A percentile compares a stretch with the other conserved stretches of the same genome.
phyloP scores from a whole-genome alignment of 495 filamentous ascomycete species.

The Penicillium cosmopolitanum region DNA sequence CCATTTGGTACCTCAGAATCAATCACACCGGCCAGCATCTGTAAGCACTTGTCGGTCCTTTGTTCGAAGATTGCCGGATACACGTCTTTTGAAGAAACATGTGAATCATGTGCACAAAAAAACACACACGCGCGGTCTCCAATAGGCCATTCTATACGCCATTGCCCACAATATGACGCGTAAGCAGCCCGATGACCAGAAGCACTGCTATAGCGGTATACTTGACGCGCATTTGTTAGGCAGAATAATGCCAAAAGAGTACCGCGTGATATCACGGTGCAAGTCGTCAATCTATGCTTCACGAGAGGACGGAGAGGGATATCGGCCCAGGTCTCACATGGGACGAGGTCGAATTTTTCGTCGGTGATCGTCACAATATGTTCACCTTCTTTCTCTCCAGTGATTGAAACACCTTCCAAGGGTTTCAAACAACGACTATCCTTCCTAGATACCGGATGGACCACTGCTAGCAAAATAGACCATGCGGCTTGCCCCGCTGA shows the following conservation, averaged over 20 bases:
- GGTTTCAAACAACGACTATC: not conserved
- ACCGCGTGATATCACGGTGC: slow-evolving; percentile 2
- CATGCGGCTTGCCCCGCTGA: not conserved
- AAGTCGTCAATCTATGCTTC: not conserved
- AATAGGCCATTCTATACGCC: slow-evolving; percentile 9
- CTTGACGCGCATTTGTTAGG: slow-evolving; percentile 4
- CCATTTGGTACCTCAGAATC: slow-evolving; percentile 4
- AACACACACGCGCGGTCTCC: slow-evolving; percentile 9
- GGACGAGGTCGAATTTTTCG: not conserved
- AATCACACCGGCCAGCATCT: slow-evolving; percentile 12
- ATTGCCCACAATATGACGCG: slow-evolving; percentile 7
- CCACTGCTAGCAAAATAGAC: slow-evolving; percentile 4
- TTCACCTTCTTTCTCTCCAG: not conserved
- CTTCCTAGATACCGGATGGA: not conserved
- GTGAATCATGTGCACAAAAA: slow-evolving; percentile 7
- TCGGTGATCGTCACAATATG: not conserved
- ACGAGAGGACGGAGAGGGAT: slow-evolving; percentile 4
- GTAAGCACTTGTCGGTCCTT: slow-evolving; percentile 7
- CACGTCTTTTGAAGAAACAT: slow-evolving; percentile 4
- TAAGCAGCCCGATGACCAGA: slow-evolving; percentile 10
- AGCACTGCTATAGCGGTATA: slow-evolving; percentile 7
- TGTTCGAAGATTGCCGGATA: slow-evolving; percentile 9
- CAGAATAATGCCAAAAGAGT: slow-evolving; percentile 9
- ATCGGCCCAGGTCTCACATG: slow-evolving; percentile 2
- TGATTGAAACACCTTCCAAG: not conserved